Conservation (phyloP, 805 yeast genomes). For the Pichia kluyveri region DNA sequence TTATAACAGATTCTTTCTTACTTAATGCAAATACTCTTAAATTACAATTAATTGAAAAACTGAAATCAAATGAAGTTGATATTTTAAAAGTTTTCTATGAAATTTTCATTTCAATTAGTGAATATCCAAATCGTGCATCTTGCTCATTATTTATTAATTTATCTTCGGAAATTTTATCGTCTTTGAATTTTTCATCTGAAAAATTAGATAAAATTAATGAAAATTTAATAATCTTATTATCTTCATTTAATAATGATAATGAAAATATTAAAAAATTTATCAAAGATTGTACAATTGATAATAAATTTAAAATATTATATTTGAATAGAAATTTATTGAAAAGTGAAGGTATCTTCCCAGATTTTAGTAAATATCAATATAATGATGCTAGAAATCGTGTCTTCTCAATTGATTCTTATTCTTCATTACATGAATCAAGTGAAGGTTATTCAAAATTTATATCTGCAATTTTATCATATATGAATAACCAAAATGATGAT, state of each 20-base stretch:
- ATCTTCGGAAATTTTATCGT: conserved; percentile 14
- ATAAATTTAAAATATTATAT: conserved; percentile 19
- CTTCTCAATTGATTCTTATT: conserved; percentile 32
- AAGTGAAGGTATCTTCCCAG: conserved; percentile 21
- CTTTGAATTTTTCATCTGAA: conserved; percentile 8
- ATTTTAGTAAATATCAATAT: conserved; percentile 21
- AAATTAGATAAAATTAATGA: conserved; percentile 13
- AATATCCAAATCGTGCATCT: conserved; percentile 17
- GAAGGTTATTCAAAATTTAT: conserved; percentile 70
- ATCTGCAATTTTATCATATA: conserved; percentile 36
- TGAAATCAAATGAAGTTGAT: conserved; percentile 6
- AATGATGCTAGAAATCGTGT: conserved; percentile 23
- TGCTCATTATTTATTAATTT: conserved; percentile 11
- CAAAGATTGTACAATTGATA: conserved; percentile 19
- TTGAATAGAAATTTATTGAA: conserved; percentile 20
- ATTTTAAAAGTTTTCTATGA: conserved; percentile 18
- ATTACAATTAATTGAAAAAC: conserved; percentile 6
- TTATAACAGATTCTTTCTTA: conserved; percentile 5
- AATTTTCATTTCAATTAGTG: conserved; percentile 15
- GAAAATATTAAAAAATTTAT: conserved; percentile 15
- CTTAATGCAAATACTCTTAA: not conserved
- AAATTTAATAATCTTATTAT: conserved; percentile 20
- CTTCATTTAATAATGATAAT: conserved; percentile 17
- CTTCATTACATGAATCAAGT: conserved; percentile 61
- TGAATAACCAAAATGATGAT: conserved; percentile 23